Evolutionary conservation across 345 rosid genomes (phyloP).

Genomic region (Nephelium lappaceum): DNA sequence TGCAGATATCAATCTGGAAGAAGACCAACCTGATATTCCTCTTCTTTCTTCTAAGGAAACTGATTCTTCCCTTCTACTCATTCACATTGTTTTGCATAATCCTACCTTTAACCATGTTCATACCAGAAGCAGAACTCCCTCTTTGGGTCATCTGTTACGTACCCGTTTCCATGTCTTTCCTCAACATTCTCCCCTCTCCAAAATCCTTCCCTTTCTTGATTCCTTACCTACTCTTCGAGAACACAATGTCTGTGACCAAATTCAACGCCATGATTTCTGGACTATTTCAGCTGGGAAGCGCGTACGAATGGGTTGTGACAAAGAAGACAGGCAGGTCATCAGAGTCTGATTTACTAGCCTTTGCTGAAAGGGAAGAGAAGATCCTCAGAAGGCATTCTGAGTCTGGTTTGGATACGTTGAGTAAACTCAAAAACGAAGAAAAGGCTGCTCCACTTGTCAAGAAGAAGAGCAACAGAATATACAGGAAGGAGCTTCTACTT

Average conservation of each 20-base stretch:
- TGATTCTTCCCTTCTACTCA: slow-evolving; percentile 87
- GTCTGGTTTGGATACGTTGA: slow-evolving; percentile 63
- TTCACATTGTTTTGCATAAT: slow-evolving; percentile 90
- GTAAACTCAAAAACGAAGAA: slow-evolving; percentile 61
- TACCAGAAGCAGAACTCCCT: slow-evolving; percentile 87
- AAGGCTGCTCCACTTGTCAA: slow-evolving; percentile 6
- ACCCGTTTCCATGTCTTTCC: slow-evolving; percentile 77
- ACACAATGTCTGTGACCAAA: slow-evolving; percentile 93
- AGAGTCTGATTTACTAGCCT: slow-evolving; percentile 72
- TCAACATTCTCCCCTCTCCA: slow-evolving; percentile 82
- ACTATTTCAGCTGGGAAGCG: slow-evolving; percentile 84
- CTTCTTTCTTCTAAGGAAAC: slow-evolving; percentile 86
- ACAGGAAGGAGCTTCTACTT: slow-evolving; percentile 78
- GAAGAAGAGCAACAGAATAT: slow-evolving; percentile 64
- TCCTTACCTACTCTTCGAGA: slow-evolving; percentile 85
- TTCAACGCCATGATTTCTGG: slow-evolving; percentile 97
- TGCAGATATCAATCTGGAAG: slow-evolving; percentile 72
- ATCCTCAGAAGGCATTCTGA: slow-evolving; percentile 68
- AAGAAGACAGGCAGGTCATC: slow-evolving; percentile 90
- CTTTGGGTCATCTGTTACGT: slow-evolving; percentile 86
- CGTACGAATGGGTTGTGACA: slow-evolving; percentile 90
- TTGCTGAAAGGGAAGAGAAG: slow-evolving; percentile 77
- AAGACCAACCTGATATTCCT: slow-evolving; percentile 80
- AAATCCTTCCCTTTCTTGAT: slow-evolving; percentile 89
- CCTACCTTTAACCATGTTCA: slow-evolving; percentile 89